A percentile compares a stretch with the other conserved stretches of the same genome.
phyloP scores from a whole-genome alignment of 2,329 filamentous ascomycete genomes.

The Didymosphaeria variabile region DNA sequence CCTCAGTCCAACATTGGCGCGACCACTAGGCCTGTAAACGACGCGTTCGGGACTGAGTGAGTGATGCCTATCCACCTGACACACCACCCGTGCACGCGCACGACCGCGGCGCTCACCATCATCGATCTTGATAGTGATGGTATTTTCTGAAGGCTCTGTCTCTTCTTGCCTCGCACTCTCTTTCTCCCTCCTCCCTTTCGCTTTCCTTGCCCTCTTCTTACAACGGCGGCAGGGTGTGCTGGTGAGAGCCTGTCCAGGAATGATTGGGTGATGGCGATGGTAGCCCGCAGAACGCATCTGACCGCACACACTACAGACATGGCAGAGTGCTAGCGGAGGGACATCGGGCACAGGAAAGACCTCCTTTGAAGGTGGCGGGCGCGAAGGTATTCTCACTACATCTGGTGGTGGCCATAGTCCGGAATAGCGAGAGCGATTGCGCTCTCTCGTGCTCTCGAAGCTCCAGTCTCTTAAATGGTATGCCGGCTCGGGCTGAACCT shows the following conservation, averaged over 20 bases:
- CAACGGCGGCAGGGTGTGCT: constrained; percentile 42
- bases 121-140: constrained; percentile 28
- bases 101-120: constrained; percentile 34
- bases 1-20: constrained; percentile 31
- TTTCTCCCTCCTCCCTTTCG: constrained; percentile 19
- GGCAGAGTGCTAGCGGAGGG: constrained; percentile 33
- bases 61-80: constrained; percentile 24
- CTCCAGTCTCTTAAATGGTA: constrained; percentile 18
- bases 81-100: constrained; percentile 31
- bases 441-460: constrained; percentile 25
- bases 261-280: constrained; percentile 47
- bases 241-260: constrained; percentile 40
- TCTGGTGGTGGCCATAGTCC: constrained; percentile 20
- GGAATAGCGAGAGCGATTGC: constrained; percentile 27
- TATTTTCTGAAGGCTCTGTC: constrained; percentile 32
- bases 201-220: constrained; percentile 33
- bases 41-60: constrained; percentile 30
- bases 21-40: constrained; percentile 29
- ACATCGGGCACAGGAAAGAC: constrained; percentile 32
- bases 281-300: constrained; percentile 45
- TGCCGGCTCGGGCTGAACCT: constrained; percentile 14
- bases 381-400: constrained; percentile 15
- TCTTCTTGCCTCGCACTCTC: constrained; percentile 23
- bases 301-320: constrained; percentile 47
- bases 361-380: constrained; percentile 19